phyloP scores from a whole-genome alignment of 1,139 yeast genomes.

The Saccharomycopsis crataegensis region DNA sequence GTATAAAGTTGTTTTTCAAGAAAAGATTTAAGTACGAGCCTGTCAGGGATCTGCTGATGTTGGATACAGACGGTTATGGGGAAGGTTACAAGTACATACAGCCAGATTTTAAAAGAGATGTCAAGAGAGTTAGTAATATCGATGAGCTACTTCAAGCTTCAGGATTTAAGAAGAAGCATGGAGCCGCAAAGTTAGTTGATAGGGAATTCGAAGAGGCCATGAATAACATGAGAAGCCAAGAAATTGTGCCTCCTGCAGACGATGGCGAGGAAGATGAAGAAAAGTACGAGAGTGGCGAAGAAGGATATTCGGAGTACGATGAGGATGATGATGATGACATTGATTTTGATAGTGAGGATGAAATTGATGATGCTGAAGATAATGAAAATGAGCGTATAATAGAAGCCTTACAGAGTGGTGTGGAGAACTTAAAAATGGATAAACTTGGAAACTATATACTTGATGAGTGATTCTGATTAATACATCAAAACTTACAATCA shows the following conservation, averaged over 20 bases:
- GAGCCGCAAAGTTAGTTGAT: slow-evolving; percentile 26
- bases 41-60: slow-evolving; percentile 52
- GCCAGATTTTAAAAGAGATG: slow-evolving; percentile 75
- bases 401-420: slow-evolving; percentile 58
- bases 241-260: slow-evolving; percentile 30
- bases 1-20: slow-evolving; percentile 75
- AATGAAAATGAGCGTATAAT: slow-evolving; percentile 69
- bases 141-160: slow-evolving; percentile 88
- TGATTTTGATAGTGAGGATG: slow-evolving; percentile 29
- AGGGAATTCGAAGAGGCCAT: slow-evolving; percentile 74
- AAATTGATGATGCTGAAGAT: slow-evolving; percentile 33
- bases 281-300: slow-evolving; percentile 29
- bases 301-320: slow-evolving; percentile 27
- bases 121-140: slow-evolving; percentile 55
- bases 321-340: slow-evolving; percentile 23
- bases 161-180: slow-evolving; percentile 56
- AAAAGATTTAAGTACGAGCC: slow-evolving; percentile 74
- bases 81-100: slow-evolving; percentile 72
- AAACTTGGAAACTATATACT: slow-evolving; percentile 72
- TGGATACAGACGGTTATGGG: slow-evolving; percentile 72
- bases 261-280: slow-evolving; percentile 27
- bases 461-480: slow-evolving; percentile 31
- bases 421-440: slow-evolving; percentile 62
- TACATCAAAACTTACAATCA: neutral
- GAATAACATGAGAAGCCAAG: slow-evolving; percentile 48